Evolutionary conservation across 2,329 filamentous ascomycete genomes (phyloP).

Genomic region (Aspergillus oerlinghausenensis): DNA sequence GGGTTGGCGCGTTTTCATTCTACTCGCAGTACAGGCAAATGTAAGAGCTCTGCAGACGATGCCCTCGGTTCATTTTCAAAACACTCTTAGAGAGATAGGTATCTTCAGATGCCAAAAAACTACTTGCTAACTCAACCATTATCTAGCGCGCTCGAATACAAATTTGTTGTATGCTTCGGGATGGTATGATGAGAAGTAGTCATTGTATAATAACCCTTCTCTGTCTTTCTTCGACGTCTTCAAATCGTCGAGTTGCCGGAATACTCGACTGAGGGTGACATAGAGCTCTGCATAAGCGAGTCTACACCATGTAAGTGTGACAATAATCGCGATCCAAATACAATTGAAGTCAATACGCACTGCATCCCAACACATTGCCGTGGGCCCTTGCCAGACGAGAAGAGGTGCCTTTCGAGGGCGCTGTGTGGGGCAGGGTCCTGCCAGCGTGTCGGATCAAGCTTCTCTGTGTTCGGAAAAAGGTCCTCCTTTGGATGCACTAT

Average conservation of each 20-base stretch:
- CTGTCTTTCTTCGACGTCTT: slow-evolving; percentile 9
- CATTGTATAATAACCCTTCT: slow-evolving; percentile 25
- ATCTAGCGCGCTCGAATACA: slow-evolving; percentile 9
- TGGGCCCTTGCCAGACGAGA: slow-evolving; percentile 35
- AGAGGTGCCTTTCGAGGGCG: slow-evolving; percentile 28
- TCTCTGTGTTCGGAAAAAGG: slow-evolving; percentile 29
- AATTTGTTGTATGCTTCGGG: slow-evolving; percentile 17
- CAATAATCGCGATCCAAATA: not conserved
- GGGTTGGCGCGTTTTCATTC: slow-evolving; percentile 15
- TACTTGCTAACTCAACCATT: not conserved
- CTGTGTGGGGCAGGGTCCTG: slow-evolving; percentile 12
- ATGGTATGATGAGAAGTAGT: slow-evolving; percentile 27
- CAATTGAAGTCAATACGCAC: slow-evolving; percentile 9
- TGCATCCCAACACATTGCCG: slow-evolving; percentile 33
- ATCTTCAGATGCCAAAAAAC: too few relatives aligned
- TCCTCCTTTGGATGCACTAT: slow-evolving; percentile 28
- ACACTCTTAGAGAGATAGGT: too few relatives aligned
- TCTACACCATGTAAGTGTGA: slow-evolving; percentile 7
- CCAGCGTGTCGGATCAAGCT: slow-evolving; percentile 37
- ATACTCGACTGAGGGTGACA: slow-evolving; percentile 26
- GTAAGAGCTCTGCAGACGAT: not conserved
- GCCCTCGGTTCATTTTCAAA: too few relatives aligned
- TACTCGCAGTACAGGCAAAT: not conserved
- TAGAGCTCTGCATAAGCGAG: slow-evolving; percentile 35
- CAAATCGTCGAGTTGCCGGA: slow-evolving; percentile 25